phyloP scores from a whole-genome alignment of 192 early-diverging fungal species.

The Coemansia sp. region DNA sequence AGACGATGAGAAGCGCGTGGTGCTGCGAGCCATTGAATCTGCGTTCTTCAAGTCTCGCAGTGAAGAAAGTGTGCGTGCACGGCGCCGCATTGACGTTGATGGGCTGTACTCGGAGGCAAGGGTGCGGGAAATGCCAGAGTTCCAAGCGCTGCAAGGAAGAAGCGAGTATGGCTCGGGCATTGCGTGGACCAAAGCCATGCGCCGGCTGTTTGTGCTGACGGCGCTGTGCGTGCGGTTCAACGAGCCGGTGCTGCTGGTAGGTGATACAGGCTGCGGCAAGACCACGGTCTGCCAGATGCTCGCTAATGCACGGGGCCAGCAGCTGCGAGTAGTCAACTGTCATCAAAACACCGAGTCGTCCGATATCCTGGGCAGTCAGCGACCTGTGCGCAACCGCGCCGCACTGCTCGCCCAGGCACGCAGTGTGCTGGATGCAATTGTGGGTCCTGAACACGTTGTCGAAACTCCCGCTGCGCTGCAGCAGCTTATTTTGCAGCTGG shows the following conservation, averaged over 20 bases:
- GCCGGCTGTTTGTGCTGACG: slow-evolving; percentile 83
- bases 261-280: slow-evolving; percentile 98
- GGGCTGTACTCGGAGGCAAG: slow-evolving; percentile 33
- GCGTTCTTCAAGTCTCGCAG: slow-evolving; percentile 58
- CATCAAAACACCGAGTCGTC: slow-evolving; percentile 95
- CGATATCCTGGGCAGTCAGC: slow-evolving; percentile 91
- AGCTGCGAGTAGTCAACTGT: slow-evolving; percentile 89
- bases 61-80: neutral
- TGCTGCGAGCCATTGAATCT: slow-evolving; percentile 79
- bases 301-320: slow-evolving; percentile 60
- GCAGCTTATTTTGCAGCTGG: slow-evolving; percentile 13
- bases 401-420: slow-evolving; percentile 56
- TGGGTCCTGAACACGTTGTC: slow-evolving; percentile 1
- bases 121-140: slow-evolving; percentile 46
- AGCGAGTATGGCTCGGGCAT: neutral
- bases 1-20: slow-evolving; percentile 76
- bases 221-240: slow-evolving; percentile 72
- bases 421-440: slow-evolving; percentile 28
- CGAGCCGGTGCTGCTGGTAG: slow-evolving; percentile 93
- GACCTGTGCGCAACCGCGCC: slow-evolving; percentile 80
- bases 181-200: slow-evolving; percentile 96
- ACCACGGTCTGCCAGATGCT: slow-evolving; percentile 97
- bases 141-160: slow-evolving; percentile 21
- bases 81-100: slow-evolving; percentile 26
- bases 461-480: slow-evolving; percentile 24